Conservation (phyloP, 805 yeast species). For the Hanseniaspora thailandica region DNA sequence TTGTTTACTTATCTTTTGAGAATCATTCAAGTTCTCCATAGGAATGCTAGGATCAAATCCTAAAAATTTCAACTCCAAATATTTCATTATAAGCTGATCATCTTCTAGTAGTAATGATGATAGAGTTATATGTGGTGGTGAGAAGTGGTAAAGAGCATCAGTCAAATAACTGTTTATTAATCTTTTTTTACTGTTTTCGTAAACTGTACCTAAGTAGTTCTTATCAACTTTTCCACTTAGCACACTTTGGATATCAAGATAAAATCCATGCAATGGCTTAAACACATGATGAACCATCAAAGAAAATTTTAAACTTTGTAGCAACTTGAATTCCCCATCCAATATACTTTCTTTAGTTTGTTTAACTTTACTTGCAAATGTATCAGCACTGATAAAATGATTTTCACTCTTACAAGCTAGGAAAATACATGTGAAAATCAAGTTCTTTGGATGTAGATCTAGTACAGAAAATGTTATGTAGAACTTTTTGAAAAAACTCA, state of each 20-base stretch:
- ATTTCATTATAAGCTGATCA: constrained; percentile 50
- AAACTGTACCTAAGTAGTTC: constrained; percentile 51
- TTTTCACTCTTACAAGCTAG: constrained; percentile 90
- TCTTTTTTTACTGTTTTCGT: constrained; percentile 57
- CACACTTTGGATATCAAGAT: constrained; percentile 68
- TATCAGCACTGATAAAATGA: constrained; percentile 71
- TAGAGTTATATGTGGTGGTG: constrained; percentile 93
- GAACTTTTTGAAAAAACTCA: constrained; percentile 69
- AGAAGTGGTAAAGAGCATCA: constrained; percentile 63
- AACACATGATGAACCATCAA: constrained; percentile 79
- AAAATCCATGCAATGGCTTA: constrained; percentile 86
- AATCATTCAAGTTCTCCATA: constrained; percentile 16
- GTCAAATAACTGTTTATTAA: constrained; percentile 60
- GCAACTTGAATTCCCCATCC: constrained; percentile 64
- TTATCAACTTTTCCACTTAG: constrained; percentile 37
- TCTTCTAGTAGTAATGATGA: constrained; percentile 68
- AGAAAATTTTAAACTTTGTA: constrained; percentile 67
- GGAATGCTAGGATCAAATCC: constrained; percentile 17
- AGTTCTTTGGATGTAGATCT: constrained; percentile 76
- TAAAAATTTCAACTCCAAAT: constrained; percentile 53
- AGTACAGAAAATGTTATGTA: constrained; percentile 69
- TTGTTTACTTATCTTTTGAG: constrained; percentile 12
- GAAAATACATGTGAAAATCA: constrained; percentile 72
- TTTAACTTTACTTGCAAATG: constrained; percentile 61
- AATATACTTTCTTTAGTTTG: constrained; percentile 57